Conservation (phyloP, 148 eudicot genomes). For the Silene uniflora region DNA sequence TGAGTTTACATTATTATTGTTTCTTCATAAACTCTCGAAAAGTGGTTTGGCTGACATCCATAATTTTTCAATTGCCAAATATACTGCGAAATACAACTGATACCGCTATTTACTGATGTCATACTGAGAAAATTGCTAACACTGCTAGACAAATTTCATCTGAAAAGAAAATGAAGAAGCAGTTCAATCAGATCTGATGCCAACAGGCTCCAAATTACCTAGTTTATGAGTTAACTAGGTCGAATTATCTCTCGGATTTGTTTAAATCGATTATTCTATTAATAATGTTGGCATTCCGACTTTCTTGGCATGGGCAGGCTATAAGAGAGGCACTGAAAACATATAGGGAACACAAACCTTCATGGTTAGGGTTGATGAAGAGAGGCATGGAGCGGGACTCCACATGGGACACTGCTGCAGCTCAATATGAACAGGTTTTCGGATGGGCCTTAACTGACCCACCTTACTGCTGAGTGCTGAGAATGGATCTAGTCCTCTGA, state of each 20-base stretch:
- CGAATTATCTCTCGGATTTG: background rate
- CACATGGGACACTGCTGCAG: constrained; percentile 92
- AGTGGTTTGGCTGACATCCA: background rate
- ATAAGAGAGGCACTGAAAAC: constrained; percentile 56
- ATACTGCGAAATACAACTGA: too few relatives aligned
- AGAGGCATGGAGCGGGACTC: constrained; percentile 80
- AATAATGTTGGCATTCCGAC: background rate
- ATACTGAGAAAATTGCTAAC: too few relatives aligned
- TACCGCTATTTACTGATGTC: too few relatives aligned
- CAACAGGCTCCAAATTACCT: too few relatives aligned
- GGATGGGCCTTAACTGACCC: constrained; percentile 85
- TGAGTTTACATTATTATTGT: constrained; percentile 24
- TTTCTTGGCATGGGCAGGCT: constrained; percentile 38
- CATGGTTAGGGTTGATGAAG: constrained; percentile 89
- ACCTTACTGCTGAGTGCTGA: constrained; percentile 46
- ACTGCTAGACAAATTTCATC: too few relatives aligned
- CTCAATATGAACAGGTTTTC: constrained; percentile 82
- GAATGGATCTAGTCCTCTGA: background rate
- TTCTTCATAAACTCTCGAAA: background rate
- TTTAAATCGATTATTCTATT: background rate
- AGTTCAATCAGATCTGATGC: too few relatives aligned
- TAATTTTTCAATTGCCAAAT: too few relatives aligned
- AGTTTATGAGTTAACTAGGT: too few relatives aligned
- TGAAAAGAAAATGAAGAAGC: too few relatives aligned
- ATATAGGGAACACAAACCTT: constrained; percentile 62